Evolutionary conservation across 495 filamentous ascomycete genomes (phyloP).

Genomic region (Friedmanniomyces endolithicus): DNA sequence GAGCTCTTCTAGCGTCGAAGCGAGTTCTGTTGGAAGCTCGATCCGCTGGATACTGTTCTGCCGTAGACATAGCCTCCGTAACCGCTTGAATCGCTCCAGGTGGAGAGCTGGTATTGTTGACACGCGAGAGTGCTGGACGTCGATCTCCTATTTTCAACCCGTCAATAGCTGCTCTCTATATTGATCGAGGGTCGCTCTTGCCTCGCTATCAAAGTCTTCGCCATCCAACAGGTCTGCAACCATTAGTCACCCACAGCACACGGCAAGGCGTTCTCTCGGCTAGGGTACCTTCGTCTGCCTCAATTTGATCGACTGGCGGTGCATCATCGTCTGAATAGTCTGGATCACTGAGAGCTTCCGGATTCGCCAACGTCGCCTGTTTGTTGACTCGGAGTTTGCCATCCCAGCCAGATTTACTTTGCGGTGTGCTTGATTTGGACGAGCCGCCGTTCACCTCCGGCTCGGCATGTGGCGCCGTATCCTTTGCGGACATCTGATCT

Average conservation of each 20-base stretch:
- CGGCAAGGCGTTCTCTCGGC: not conserved
- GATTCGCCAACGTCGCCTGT: conserved; percentile 52
- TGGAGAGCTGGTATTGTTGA: conserved; percentile 62
- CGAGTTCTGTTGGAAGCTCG: conserved; percentile 53
- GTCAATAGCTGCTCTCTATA: not conserved
- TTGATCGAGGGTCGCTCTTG: conserved; percentile 20
- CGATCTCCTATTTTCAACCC: conserved; percentile 53
- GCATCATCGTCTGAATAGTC: conserved; percentile 80
- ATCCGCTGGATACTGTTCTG: conserved; percentile 82
- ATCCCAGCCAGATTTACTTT: conserved; percentile 56
- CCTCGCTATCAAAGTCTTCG: conserved; percentile 47
- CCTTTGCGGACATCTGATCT: too few relatives aligned
- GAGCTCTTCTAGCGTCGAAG: conserved; percentile 59
- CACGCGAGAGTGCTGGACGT: conserved; percentile 76
- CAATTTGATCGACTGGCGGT: conserved; percentile 58
- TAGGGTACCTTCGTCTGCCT: conserved; percentile 62
- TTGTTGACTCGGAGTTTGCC: conserved; percentile 72
- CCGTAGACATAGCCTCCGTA: conserved; percentile 75
- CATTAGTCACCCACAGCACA: not conserved
- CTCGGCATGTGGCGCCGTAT: not conserved
- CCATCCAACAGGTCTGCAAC: conserved; percentile 52
- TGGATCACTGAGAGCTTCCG: conserved; percentile 66
- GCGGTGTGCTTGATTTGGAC: conserved; percentile 13
- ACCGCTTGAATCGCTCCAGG: conserved; percentile 67
- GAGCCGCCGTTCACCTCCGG: not conserved